Conservation (phyloP, 768 basidiomycete genomes). For the Grammothele lineata region DNA sequence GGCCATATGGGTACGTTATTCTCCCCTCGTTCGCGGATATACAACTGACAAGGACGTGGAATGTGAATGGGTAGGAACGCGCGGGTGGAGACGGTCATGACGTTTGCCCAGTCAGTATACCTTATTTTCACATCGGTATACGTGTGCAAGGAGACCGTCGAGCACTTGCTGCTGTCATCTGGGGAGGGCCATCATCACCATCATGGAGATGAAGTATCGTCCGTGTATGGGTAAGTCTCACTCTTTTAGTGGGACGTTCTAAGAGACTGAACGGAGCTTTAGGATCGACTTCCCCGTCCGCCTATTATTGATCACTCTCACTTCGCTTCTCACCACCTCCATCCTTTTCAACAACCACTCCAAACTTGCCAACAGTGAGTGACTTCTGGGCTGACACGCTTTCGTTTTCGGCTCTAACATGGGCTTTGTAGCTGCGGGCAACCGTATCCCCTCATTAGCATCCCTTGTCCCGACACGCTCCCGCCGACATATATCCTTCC, state of each 20-base stretch:
- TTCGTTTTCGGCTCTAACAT: neutral
- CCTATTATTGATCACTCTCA: constrained; percentile 49
- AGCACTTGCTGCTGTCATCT: constrained; percentile 79
- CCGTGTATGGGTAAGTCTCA: constrained; percentile 35
- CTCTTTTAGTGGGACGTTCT: constrained; percentile 29
- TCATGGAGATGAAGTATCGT: constrained; percentile 48
- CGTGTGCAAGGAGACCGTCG: constrained; percentile 94
- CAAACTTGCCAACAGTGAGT: constrained; percentile 61
- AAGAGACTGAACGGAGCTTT: constrained; percentile 5
- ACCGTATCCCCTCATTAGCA: constrained; percentile 52
- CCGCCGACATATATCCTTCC: constrained; percentile 28
- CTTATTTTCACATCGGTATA: constrained; percentile 93
- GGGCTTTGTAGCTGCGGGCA: constrained; percentile 49
- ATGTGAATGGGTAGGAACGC: constrained; percentile 51
- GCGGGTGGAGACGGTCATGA: constrained; percentile 61
- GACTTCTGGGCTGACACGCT: neutral
- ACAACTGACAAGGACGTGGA: neutral
- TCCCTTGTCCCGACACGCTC: constrained; percentile 44
- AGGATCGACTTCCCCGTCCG: constrained; percentile 68
- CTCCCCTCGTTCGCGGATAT: neutral
- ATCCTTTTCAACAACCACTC: constrained; percentile 58
- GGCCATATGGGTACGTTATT: constrained; percentile 64
- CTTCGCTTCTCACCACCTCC: constrained; percentile 55
- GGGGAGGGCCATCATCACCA: constrained; percentile 69
- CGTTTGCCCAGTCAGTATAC: constrained; percentile 92